phyloP scores from a whole-genome alignment of 1,284 basidiomycete species.

The Ustilago vetiveriae region DNA sequence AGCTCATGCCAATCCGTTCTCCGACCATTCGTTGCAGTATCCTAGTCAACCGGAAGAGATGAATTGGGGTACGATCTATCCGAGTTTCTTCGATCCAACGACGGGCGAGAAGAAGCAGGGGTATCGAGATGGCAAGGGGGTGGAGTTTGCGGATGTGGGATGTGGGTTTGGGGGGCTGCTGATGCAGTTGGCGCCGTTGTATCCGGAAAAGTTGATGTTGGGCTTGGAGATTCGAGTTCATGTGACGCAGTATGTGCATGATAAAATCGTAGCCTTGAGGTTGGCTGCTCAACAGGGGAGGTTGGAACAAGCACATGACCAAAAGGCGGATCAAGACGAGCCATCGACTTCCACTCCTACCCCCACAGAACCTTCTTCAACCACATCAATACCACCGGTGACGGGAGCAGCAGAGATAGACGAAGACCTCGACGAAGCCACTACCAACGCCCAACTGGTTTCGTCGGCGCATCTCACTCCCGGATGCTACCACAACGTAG shows the following conservation, averaged over 20 bases:
- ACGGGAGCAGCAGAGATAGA: conserved; percentile 21
- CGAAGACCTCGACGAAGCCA: conserved; percentile 58
- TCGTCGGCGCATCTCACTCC: conserved; percentile 61
- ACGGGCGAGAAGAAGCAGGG: conserved; percentile 10
- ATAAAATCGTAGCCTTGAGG: conserved; percentile 89
- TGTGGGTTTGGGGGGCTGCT: conserved; percentile 97
- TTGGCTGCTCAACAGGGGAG: conserved; percentile 67
- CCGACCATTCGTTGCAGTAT: conserved; percentile 91
- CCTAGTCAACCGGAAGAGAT: conserved; percentile 81
- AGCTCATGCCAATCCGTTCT: conserved; percentile 98
- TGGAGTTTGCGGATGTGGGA: conserved; percentile 96
- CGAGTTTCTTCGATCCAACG: conserved; percentile 72
- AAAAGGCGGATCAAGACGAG: background rate
- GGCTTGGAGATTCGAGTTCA: conserved; percentile 97
- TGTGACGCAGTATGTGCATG: conserved; percentile 94
- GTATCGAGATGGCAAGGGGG: conserved; percentile 69
- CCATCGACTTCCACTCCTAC: background rate
- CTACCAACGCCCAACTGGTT: conserved; percentile 29
- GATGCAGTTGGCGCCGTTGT: conserved; percentile 87
- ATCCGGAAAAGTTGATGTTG: conserved; percentile 91
- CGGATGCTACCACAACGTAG: conserved; percentile 84
- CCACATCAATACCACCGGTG: background rate
- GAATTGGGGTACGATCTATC: conserved; percentile 88
- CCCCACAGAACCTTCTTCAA: too few relatives aligned
- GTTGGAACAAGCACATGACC: conserved; percentile 9